Evolutionary conservation across 176 grass and related monocot genomes (phyloP).

Genomic region (Avena eriantha): DNA sequence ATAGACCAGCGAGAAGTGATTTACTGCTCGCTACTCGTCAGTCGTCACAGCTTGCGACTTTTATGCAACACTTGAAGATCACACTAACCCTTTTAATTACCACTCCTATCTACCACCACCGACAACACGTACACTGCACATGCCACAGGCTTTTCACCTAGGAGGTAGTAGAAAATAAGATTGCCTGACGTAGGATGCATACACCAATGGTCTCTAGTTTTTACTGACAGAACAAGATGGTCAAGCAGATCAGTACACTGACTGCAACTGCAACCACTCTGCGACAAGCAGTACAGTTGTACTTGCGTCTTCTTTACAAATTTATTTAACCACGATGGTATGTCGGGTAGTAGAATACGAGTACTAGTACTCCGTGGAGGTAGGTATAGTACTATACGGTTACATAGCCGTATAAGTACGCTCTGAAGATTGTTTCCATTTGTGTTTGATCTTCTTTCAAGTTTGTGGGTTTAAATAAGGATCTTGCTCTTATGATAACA

Average conservation of each 20-base stretch:
- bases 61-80: neutral
- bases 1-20: too few relatives aligned
- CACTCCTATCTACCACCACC: neutral
- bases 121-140: neutral
- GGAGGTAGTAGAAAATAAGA: neutral
- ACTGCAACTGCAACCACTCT: neutral
- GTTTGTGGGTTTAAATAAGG: neutral
- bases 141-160: neutral
- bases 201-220: slow-evolving; percentile 13
- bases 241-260: slow-evolving; percentile 10
- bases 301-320: slow-evolving; percentile 16
- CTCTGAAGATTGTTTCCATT: neutral
- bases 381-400: neutral
- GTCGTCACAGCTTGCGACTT: neutral
- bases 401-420: neutral
- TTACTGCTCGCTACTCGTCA: neutral
- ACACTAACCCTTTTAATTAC: neutral
- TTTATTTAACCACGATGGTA: neutral
- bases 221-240: slow-evolving; percentile 12
- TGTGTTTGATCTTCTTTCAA: slow-evolving; percentile 1
- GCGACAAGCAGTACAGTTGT: neutral
- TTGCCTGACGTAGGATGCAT: neutral
- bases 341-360: neutral
- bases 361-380: neutral
- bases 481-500: neutral